phyloP scores from a whole-genome alignment of 1,139 yeast species.

The Candida sanyaensis region DNA sequence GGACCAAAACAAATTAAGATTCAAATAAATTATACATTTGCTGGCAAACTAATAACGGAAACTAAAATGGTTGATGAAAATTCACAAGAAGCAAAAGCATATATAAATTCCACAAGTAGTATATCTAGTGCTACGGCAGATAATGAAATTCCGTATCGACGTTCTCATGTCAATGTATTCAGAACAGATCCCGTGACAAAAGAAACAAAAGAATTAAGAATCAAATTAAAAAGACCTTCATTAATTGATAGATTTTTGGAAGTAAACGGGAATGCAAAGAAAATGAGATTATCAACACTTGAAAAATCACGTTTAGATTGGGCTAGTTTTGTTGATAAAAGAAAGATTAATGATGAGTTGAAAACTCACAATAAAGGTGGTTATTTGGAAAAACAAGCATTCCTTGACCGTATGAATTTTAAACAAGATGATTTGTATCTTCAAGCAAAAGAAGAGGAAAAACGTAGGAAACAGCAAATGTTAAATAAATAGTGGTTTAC shows the following conservation, averaged over 20 bases:
- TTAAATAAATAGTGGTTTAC: neutral
- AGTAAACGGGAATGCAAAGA: constrained; percentile 37
- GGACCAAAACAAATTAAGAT: constrained; percentile 62
- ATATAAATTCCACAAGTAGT: constrained; percentile 54
- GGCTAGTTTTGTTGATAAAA: constrained; percentile 91
- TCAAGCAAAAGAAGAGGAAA: constrained; percentile 50
- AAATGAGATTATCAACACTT: constrained; percentile 75
- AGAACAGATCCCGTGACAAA: constrained; percentile 36
- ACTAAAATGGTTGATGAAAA: constrained; percentile 72
- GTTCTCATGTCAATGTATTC: constrained; percentile 38
- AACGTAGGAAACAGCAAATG: constrained; percentile 14
- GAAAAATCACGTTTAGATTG: constrained; percentile 94
- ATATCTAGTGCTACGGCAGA: constrained; percentile 19
- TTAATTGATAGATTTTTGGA: constrained; percentile 62
- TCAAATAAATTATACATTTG: constrained; percentile 80
- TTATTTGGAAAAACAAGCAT: constrained; percentile 87
- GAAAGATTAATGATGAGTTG: constrained; percentile 82
- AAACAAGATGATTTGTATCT: constrained; percentile 66
- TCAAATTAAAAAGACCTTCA: constrained; percentile 68
- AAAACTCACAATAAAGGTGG: constrained; percentile 79
- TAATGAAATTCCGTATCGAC: constrained; percentile 11
- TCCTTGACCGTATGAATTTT: constrained; percentile 73
- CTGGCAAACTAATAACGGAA: constrained; percentile 80
- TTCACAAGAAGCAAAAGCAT: constrained; percentile 88
- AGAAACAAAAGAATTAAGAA: constrained; percentile 33